Evolutionary conservation across 495 filamentous ascomycete genomes (phyloP).

Genomic region (Xylaria sp.): DNA sequence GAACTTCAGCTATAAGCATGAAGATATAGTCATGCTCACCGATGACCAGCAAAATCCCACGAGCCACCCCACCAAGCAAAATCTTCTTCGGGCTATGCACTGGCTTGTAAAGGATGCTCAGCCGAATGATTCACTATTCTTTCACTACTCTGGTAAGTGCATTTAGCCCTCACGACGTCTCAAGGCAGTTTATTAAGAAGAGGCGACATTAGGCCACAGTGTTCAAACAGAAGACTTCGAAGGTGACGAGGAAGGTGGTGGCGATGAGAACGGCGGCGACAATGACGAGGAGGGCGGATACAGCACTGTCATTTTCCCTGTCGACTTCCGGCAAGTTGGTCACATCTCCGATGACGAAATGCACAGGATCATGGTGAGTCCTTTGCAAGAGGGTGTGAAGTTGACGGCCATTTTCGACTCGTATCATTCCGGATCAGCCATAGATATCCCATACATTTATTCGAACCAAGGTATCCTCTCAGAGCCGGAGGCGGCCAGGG

Average conservation of each 20-base stretch:
- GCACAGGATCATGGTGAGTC: background rate
- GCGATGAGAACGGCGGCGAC: background rate
- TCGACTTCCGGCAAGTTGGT: background rate
- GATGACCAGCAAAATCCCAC: background rate
- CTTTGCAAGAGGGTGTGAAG: background rate
- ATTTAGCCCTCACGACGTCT: background rate
- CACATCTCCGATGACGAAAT: background rate
- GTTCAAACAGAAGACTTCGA: background rate
- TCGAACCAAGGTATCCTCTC: background rate
- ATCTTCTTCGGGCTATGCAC: background rate
- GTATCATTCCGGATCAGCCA: background rate
- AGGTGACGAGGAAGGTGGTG: background rate
- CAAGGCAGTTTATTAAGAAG: background rate
- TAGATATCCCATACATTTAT: background rate
- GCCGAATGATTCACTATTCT: background rate
- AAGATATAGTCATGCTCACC: background rate
- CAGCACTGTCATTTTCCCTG: background rate
- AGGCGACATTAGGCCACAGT: background rate
- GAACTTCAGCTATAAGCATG: background rate
- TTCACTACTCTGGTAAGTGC: background rate
- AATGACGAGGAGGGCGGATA: background rate
- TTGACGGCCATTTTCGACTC: background rate
- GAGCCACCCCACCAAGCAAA: background rate
- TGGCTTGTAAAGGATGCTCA: background rate
- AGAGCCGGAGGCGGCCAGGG: background rate